A percentile compares a stretch with the other conserved stretches of the same genome.
These are phyloP conservation scores for Colletotrichum chlorophyti DNA, from an alignment of 2,329 filamentous ascomycete genomes.

Conservation along the genomic window DNA sequence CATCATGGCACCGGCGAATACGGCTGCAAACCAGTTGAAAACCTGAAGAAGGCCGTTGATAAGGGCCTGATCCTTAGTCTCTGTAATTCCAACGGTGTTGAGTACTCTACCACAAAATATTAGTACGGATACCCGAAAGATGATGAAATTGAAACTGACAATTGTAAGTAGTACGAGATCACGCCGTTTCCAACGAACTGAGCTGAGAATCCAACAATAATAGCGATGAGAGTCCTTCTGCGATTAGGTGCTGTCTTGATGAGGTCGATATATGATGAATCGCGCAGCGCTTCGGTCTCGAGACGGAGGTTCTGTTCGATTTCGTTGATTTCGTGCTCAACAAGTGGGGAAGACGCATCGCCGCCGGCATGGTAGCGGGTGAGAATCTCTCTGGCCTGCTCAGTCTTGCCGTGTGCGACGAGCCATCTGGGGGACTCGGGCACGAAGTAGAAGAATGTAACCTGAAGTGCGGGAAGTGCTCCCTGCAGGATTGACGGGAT, in stretches of 20 bases:
- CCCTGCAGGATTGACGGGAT: slow-evolving; percentile 36
- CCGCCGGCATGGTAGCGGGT: slow-evolving; percentile 57
- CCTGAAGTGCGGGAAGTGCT: slow-evolving; percentile 45
- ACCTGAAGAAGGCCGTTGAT: slow-evolving; percentile 43
- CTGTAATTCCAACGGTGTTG: slow-evolving; percentile 37
- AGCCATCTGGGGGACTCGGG: slow-evolving; percentile 71
- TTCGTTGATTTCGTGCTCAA: slow-evolving; percentile 46
- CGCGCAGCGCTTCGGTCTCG: slow-evolving; percentile 55
- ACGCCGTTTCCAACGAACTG: slow-evolving; percentile 40
- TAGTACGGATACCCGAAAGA: no score
- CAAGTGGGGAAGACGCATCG: slow-evolving; percentile 45
- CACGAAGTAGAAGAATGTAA: slow-evolving; percentile 35
- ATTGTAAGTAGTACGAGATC: slow-evolving; percentile 45
- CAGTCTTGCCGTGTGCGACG: slow-evolving; percentile 58
- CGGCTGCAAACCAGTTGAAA: slow-evolving; percentile 21
- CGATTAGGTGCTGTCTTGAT: slow-evolving; percentile 37
- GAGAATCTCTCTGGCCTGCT: slow-evolving; percentile 59
- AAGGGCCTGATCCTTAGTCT: slow-evolving; percentile 42
- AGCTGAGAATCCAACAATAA: slow-evolving; percentile 33
- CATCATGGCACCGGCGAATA: slow-evolving; percentile 43
- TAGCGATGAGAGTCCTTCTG: slow-evolving; percentile 34
- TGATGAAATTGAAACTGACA: no score
- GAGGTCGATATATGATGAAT: slow-evolving; percentile 35
- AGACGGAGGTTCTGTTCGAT: slow-evolving; percentile 50
- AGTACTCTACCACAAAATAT: no score